A percentile compares a stretch with the other conserved stretches of the same genome.
These are phyloP conservation scores for Geosmithia flava DNA, from an alignment of 2,329 filamentous ascomycete species.

Conservation along the genomic window DNA sequence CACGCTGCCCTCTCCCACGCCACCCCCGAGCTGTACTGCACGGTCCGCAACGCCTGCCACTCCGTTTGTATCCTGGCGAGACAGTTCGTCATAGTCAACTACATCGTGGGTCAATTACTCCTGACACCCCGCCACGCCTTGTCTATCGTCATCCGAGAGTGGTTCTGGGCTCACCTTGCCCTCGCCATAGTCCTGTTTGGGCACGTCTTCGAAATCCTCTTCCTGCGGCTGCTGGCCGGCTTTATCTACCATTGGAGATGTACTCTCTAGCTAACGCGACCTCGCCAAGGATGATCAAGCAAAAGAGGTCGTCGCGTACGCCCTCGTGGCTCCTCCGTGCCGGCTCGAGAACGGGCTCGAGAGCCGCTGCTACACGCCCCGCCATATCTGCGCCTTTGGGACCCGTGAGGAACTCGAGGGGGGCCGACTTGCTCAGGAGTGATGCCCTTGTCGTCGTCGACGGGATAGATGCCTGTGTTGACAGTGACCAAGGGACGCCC, in stretches of 20 bases:
- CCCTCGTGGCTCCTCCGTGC: neutral
- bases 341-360: neutral
- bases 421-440: slow-evolving; percentile 20
- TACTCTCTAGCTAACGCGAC: neutral
- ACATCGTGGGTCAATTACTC: neutral
- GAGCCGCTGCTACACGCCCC: slow-evolving; percentile 6
- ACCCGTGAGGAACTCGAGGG: slow-evolving; percentile 22
- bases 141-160: neutral
- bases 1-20: neutral
- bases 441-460: slow-evolving; percentile 20
- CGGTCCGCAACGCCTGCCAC: neutral
- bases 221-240: neutral
- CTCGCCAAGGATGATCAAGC: neutral
- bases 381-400: slow-evolving; percentile 23
- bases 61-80: neutral
- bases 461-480: slow-evolving; percentile 19
- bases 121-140: neutral
- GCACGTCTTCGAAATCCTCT: neutral
- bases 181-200: neutral
- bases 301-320: neutral
- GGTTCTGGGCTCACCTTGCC: neutral
- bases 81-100: neutral
- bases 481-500: slow-evolving; percentile 2
- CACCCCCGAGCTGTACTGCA: neutral
- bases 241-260: neutral